Base-by-base conservation (phyloP, 208 protist species). In the Acanthamoeba culbertsoni region DNA sequence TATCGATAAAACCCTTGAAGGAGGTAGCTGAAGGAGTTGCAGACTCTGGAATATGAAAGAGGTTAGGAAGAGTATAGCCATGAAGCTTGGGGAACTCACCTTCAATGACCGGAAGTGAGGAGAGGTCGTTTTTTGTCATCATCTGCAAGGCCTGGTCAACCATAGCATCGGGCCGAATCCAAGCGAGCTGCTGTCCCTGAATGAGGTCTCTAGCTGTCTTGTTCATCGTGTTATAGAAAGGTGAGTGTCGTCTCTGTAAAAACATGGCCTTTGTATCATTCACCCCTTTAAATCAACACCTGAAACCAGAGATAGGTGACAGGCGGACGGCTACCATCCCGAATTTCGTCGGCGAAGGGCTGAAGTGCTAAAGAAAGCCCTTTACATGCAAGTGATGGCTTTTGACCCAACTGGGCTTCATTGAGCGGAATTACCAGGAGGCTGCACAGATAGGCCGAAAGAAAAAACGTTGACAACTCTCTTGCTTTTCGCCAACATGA, bases 61-160 rank as follows among this genome's bases (percentile, higher is more conserved):
- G 40, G 31, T 7, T 23, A 43, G 68, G 43, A 43, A 37, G 31
- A 23, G 37, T 35, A 45, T 6, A 12, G 33, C 7, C 37, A 5
- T 42, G 68, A 79, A 28, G 62, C 42, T 43, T 35, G 33, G 33
- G 62, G 7, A 20, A 28, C n/a, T n/a, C 23, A 37, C 33, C 33
- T 4, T 82, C 71, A 0, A 82, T 28, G 18, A 82, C 71, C 7
- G 71, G 71, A 12, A 82, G 71, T 7, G 71, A 35, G 40, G 71
- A 53, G 40, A 82, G 71, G 23, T 82, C 71, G 8, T 35, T 8
- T 42, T 82, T 82, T 18, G 43, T 26, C 71, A 82, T 82, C 26
- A 53, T 82, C n/a, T 82, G 71, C 2, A 82, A 8, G 43, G 71
- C 71, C 71, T 82, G 71, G 71, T 82, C 71, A 20, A 82, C 71